Evolutionary conservation across 768 basidiomycete genomes (phyloP), one percentile per base, ranked within the genome.

Genomic region (Tulasnella sp.): DNA sequence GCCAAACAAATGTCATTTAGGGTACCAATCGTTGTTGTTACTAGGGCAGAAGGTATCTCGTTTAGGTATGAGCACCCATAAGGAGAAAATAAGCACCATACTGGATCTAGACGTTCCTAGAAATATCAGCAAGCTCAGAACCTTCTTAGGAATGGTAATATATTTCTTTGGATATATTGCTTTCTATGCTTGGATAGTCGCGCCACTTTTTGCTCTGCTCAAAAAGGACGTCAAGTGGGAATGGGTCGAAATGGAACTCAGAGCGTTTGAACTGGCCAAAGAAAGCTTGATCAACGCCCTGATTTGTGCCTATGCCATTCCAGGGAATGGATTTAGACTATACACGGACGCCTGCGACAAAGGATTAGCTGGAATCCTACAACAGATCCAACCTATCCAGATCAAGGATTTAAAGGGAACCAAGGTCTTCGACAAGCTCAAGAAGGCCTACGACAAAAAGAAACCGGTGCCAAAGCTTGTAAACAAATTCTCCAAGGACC

Each of bases 21-120:
- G 67, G 0, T 83, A 78, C 69, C 75, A 75, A 34, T 81, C 80
- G 7, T 74, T 83, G 0, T 59, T 80, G 0, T 74, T 83, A 1
- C 75, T 83, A 5, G 82, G 82, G 1, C 82, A 83, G 42, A 82
- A 82, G 66, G 81, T 83, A 0, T 83, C 81, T 0, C 78, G 5
- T 2, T 75, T 82, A 0, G 82, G 82, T 0, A 67, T 83, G 1
- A 81, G 80, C 0, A 82, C 80, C 0, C 79, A 83, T 72, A 71
- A 77, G 64, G 80, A 81, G 66, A 83, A 83, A 66, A 78, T 82
- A 0, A 75, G 79, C 6, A 80, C 81, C 0, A 82, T 83, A n/a
- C 2, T 78, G 0, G 74, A 79, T 5, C 71, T 82, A 1, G 74
- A 40, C 3, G 47, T 63, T 4, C 82, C 81, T 0, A 26, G 22